phyloP scores from a whole-genome alignment of 176 grass and related monocot species.

The Cymbopogon citratus region DNA sequence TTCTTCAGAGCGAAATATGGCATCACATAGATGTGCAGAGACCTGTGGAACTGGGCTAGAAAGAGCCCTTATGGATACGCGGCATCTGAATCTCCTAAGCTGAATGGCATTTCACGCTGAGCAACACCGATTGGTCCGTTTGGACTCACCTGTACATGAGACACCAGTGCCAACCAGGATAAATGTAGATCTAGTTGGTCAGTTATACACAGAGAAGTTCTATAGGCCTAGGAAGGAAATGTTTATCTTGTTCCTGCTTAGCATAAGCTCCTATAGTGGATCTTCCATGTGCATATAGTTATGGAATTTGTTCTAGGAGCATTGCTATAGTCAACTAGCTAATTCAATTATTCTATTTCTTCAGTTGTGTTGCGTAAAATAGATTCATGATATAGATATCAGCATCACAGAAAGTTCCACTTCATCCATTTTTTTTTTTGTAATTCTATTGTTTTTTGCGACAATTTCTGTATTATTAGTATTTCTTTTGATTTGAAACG shows the following conservation, averaged over 20 bases:
- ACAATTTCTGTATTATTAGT: not conserved
- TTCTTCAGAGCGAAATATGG: constrained; percentile 67
- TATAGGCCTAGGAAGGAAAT: constrained; percentile 30
- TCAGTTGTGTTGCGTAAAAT: constrained; percentile 11
- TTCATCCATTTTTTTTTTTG: not conserved
- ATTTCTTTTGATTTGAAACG: not conserved
- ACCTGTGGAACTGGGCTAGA: constrained; percentile 91
- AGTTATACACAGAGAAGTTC: constrained; percentile 36
- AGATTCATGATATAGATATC: constrained; percentile 1
- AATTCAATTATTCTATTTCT: constrained; percentile 37
- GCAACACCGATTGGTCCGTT: not conserved
- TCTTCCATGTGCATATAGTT: constrained; percentile 29
- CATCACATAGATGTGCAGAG: constrained; percentile 79
- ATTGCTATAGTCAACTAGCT: constrained; percentile 25
- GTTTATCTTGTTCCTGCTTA: constrained; percentile 25
- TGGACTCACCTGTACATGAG: constrained; percentile 41
- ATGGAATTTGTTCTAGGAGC: constrained; percentile 22
- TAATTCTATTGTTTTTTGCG: not conserved
- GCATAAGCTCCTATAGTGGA: constrained; percentile 15
- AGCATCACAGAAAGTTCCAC: constrained; percentile 9
- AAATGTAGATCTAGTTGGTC: constrained; percentile 39
- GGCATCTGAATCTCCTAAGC: constrained; percentile 47
- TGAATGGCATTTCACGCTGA: constrained; percentile 50
- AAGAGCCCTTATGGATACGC: constrained; percentile 79
- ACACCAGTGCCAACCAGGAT: constrained; percentile 31